Percentiles rank a stretch among this genome's conserved stretches.
Evolutionary conservation across 768 basidiomycete genomes (phyloP).

Genomic region (Kwoniella sp.): DNA sequence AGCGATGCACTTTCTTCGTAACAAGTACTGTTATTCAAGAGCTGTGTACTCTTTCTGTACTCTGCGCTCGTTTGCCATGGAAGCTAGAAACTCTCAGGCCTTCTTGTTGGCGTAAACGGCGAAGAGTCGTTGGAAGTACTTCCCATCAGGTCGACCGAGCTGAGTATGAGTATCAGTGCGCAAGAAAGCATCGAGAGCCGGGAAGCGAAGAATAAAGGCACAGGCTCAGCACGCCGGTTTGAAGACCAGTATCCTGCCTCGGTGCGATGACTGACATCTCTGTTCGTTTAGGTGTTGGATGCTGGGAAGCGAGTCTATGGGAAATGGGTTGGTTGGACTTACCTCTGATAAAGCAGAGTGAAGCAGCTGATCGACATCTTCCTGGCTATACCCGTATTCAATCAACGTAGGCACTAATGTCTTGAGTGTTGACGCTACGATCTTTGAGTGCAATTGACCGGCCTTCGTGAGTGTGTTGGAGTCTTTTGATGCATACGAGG

Average conservation of each 20-base stretch:
- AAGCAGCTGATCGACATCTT: slow-evolving; percentile 19
- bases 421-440: slow-evolving; percentile 21
- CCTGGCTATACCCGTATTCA: slow-evolving; percentile 25
- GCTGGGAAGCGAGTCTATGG: too few species aligned
- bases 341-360: slow-evolving; percentile 36
- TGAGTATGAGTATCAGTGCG: slow-evolving; percentile 7
- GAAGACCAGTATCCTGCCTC: neutral
- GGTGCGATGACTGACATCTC: neutral
- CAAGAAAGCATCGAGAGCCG: too few species aligned
- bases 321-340: slow-evolving; percentile 6
- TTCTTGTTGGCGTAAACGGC: slow-evolving; percentile 46
- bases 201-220: too few species aligned
- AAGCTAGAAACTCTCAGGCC: neutral
- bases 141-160: slow-evolving; percentile 28
- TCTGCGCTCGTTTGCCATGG: too few species aligned
- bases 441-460: slow-evolving; percentile 30
- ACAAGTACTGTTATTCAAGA: too few species aligned
- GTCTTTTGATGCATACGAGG: slow-evolving; percentile 13
- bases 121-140: slow-evolving; percentile 42
- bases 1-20: too few species aligned
- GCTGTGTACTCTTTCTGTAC: too few species aligned
- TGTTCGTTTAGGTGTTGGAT: too few species aligned
- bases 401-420: slow-evolving; percentile 23
- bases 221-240: too few species aligned
- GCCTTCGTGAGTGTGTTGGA: slow-evolving; percentile 12